Evolutionary conservation across 2,329 filamentous ascomycete species (phyloP).

Genomic region (Fusarium falciforme): DNA sequence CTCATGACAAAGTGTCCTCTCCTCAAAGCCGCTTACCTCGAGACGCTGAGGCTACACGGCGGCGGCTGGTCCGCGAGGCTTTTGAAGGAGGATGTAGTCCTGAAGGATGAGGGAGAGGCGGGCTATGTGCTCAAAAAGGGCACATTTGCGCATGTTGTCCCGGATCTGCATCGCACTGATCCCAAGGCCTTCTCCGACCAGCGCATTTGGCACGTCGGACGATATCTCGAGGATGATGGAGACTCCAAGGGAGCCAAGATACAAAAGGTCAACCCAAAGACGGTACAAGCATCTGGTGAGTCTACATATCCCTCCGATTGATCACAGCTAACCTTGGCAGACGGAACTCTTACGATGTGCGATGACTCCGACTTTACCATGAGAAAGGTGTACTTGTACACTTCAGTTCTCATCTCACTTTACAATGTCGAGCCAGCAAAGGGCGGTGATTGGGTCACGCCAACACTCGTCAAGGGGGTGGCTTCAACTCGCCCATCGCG

Average conservation of each 20-base stretch:
- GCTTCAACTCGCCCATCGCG: slow-evolving; percentile 44
- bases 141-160: slow-evolving; percentile 48
- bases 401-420: slow-evolving; percentile 50
- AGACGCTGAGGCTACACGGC: slow-evolving; percentile 55
- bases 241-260: slow-evolving; percentile 41
- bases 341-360: slow-evolving; percentile 47
- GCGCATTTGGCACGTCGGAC: slow-evolving; percentile 49
- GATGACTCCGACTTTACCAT: slow-evolving; percentile 48
- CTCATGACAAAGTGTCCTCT: slow-evolving; percentile 51
- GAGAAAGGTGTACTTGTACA: slow-evolving; percentile 50
- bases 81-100: slow-evolving; percentile 47
- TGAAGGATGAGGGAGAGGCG: slow-evolving; percentile 42
- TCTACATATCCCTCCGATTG: too few species aligned
- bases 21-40: slow-evolving; percentile 54
- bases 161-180: slow-evolving; percentile 51
- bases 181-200: slow-evolving; percentile 48
- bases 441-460: slow-evolving; percentile 43
- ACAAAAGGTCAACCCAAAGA: slow-evolving; percentile 38
- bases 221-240: slow-evolving; percentile 46
- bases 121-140: slow-evolving; percentile 49
- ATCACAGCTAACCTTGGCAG: slow-evolving; percentile 36
- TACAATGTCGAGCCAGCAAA: slow-evolving; percentile 51
- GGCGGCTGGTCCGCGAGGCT: slow-evolving; percentile 47
- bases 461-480: slow-evolving; percentile 39
- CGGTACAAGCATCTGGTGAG: slow-evolving; percentile 50